These are phyloP conservation scores for Verticillium nonalfalfae DNA, from an alignment of 2,329 filamentous ascomycete genomes.

Conservation along the genomic window DNA sequence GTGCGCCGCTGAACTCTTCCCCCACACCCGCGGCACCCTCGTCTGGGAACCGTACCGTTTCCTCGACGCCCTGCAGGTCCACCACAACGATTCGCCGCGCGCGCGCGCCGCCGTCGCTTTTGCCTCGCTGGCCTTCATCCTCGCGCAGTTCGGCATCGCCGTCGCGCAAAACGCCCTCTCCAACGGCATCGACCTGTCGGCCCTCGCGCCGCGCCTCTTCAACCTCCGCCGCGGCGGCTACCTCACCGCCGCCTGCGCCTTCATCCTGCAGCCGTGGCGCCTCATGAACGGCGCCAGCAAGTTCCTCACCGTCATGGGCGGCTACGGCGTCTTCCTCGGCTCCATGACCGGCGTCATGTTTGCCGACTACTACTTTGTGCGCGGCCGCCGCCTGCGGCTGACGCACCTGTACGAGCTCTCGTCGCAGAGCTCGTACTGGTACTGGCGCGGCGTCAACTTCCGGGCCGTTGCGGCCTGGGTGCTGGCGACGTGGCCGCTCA, in stretches of 20 bases:
- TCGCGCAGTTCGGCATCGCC: slow-evolving; percentile 14
- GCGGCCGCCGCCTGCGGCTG: slow-evolving; percentile 24
- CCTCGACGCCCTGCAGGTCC: slow-evolving; percentile 14
- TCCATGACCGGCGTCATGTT: slow-evolving; percentile 29
- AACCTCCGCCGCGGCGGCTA: slow-evolving; percentile 12
- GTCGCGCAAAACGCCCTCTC: slow-evolving; percentile 13
- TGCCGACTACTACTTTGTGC: slow-evolving; percentile 25
- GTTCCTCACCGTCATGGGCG: slow-evolving; percentile 21
- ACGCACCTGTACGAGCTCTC: slow-evolving; percentile 23
- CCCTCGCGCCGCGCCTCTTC: slow-evolving; percentile 17
- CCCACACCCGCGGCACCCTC: slow-evolving; percentile 12
- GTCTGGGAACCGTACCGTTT: slow-evolving; percentile 21
- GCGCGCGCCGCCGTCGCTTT: slow-evolving; percentile 13
- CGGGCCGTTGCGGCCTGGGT: slow-evolving; percentile 12
- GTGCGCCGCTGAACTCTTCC: slow-evolving; percentile 18
- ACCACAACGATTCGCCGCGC: slow-evolving; percentile 6
- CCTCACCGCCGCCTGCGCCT: slow-evolving; percentile 12
- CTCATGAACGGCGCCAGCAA: slow-evolving; percentile 15
- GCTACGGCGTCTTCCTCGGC: slow-evolving; percentile 25
- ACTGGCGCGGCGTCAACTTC: slow-evolving; percentile 15
- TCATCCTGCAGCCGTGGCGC: slow-evolving; percentile 17
- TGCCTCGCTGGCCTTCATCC: slow-evolving; percentile 13
- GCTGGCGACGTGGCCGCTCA: slow-evolving; percentile 13
- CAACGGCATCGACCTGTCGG: slow-evolving; percentile 20
- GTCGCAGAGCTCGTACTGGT: slow-evolving; percentile 15